These are phyloP conservation scores for Dipteronia dyeriana DNA, from an alignment of 345 rosid genomes.

Conservation along the genomic window DNA sequence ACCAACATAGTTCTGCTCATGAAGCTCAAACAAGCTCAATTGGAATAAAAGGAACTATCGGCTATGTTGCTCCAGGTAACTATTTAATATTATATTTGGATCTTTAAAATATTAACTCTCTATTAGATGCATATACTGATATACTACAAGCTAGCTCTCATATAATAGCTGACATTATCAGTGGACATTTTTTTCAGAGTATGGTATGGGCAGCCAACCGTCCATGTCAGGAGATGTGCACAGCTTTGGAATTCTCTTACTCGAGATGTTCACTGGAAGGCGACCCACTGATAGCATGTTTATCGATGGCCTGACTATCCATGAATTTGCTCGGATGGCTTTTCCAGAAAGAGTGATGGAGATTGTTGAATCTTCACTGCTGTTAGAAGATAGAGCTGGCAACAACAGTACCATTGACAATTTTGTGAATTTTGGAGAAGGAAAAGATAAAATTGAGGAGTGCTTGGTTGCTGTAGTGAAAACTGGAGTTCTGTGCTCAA, in stretches of 20 bases:
- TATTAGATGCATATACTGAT: too few species aligned
- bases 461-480: background rate
- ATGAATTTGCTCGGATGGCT: background rate
- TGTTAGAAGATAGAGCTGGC: background rate
- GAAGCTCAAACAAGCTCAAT: slow-evolving; percentile 12
- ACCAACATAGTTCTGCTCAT: background rate
- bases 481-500: slow-evolving; percentile 7
- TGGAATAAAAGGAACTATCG: slow-evolving; percentile 23
- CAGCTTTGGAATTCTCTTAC: background rate
- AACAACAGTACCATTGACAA: background rate
- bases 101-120: background rate
- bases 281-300: background rate
- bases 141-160: background rate
- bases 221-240: background rate
- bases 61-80: slow-evolving; percentile 24
- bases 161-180: background rate
- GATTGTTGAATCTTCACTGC: background rate
- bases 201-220: background rate
- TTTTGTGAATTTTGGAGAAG: background rate
- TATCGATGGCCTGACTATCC: slow-evolving; percentile 14
- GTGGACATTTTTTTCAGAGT: background rate
- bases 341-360: background rate
- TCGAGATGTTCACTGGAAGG: background rate
- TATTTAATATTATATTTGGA: background rate
- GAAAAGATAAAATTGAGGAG: background rate